Base-by-base conservation (phyloP, 768 basidiomycete species). In the Pleurotus tuoliensis region DNA sequence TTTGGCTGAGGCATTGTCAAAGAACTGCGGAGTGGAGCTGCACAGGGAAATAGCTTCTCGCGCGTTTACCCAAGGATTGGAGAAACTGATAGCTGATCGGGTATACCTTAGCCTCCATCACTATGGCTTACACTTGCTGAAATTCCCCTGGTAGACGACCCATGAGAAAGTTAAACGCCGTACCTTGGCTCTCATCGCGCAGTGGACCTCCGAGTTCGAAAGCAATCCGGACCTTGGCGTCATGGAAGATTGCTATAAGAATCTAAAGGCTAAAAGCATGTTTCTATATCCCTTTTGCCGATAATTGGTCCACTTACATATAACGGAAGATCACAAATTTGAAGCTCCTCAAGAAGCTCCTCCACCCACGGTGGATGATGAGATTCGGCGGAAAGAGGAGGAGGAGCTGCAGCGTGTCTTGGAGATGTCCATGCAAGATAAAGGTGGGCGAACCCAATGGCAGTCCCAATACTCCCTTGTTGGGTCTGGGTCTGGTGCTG, bases 331-430 rank as follows among this genome's bases (percentile, higher is more conserved):
- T 59, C 89, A 84, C 70, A 90, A 84, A 62, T 92, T 91, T 59
- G 82, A 87, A 49, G 64, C 73, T 12, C 75, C 79, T 1, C 66
- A 78, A 25, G 88, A 92, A 64, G 75, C 84, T 13, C 78, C 83
- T 3, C 89, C 90, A 0, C 87, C 83, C 1, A 66, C 82, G 0
- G 82, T 86, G 12, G 90, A 92, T 59, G 92, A 93, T 59, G 92
- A 91, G 11, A 82, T 84, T 43, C 82, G 90, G 11, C 78, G 92
- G 11, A 82, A 82, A 58, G 96, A 98, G 67, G 96, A 98, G 64
- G 96, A 96, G 65, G 96, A 98, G 62, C 84, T 98, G 2, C 91
- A 94, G 65, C 84, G 94, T 4, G 96, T 88, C 0, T 77, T 98
- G 24, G 94, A 96, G 66, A 86, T 97, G 74, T 92, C 90, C n/a